Base-by-base conservation (phyloP, 148 eudicot species). In the Mesembryanthemum crystallinum region DNA sequence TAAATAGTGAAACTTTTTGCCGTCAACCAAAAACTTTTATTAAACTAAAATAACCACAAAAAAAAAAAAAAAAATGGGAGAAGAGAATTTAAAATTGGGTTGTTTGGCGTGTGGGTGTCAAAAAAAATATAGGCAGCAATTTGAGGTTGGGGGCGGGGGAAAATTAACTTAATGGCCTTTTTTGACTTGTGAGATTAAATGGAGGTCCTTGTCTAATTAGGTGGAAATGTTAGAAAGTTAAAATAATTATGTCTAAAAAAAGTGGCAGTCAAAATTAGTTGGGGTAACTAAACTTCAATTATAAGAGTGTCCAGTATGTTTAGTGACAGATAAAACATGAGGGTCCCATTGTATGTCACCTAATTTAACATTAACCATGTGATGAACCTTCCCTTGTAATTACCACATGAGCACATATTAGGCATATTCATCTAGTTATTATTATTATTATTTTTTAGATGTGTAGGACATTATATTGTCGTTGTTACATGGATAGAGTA, bases 241-340 rank as follows among this genome's bases (percentile, higher is more conserved):
- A 68, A 51, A 73, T 84, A 61, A 81, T 80, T 55, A 52, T 76
- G 82, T 81, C 79, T 52, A 72, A 65, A 43, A 9, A 69, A 82
- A 72, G 68, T 73, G 65, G 29, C 59, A 18, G 45, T 75, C 67
- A 21, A 57, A 76, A 76, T 71, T 75, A 32, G 72, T 67, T 45
- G 79, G 30, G 55, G 67, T 64, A 80, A 80, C 45, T 49, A 71
- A 28, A 49, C 75, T 62, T 64, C 72, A 71, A 60, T 82, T 74
- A 81, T 77, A 69, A 68, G 67, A 8, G 49, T 73, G 83, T 82
- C 84, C 8, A 78, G 62, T 79, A 32, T 82, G 73, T 78, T 70
- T 5, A 63, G 43, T 51, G 59, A 82, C 76, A 82, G 70, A 8
- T 43, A 25, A 47, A 77, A 62, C 79, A 78, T 17, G 30, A 78